Evolutionary conservation across 208 protist genomes (phyloP), one percentile per base, ranked within the genome.

Genomic region (Wallacemonas sp.): DNA sequence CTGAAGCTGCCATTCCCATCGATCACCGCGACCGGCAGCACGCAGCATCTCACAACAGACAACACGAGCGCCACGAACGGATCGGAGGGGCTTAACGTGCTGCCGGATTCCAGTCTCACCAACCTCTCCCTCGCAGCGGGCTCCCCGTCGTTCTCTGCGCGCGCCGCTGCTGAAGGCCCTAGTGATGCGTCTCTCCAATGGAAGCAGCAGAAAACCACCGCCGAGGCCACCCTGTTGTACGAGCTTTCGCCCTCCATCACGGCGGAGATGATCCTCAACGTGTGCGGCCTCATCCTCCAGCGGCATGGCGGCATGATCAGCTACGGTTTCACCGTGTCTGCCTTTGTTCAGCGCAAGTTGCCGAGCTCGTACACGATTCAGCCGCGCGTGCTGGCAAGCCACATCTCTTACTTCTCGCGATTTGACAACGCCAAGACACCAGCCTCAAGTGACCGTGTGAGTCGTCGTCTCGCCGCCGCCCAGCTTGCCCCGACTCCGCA

Each of bases 241-340:
- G 58, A n/a, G 41, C 70, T 74, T 30, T 60, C 63, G 24, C 70
- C 75, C n/a, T 51, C 54, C 41, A 72, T 84, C 31, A 66, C 74
- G 58, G 72, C 79, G 61, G 87, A 93, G 45, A 63, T 93, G 31
- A 66, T 93, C 19, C 62, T 89, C 19, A 80, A 66, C 24, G 66
- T 93, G 3, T 79, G 68, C 62, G 67, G 59, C 42, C 70, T 87
- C 28, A 66, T 93, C 11, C 64, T 84, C 1, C 81, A 86, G 58
- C 78, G 76, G 5, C 70, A 75, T 54, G 70, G 76, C 33, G 87
- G 87, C 26, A 75, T 79, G 38, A 70, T 88, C 33, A 64, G 75
- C 54, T 79, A 88, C 58, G 58, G 47, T 55, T 88, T 76, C 68
- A 88, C 79, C 12, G 70, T 84, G 15, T 84, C 81, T 5, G 74